Evolutionary conservation across 2,329 filamentous ascomycete genomes (phyloP).

Genomic region (Aureobasidium pullulans): DNA sequence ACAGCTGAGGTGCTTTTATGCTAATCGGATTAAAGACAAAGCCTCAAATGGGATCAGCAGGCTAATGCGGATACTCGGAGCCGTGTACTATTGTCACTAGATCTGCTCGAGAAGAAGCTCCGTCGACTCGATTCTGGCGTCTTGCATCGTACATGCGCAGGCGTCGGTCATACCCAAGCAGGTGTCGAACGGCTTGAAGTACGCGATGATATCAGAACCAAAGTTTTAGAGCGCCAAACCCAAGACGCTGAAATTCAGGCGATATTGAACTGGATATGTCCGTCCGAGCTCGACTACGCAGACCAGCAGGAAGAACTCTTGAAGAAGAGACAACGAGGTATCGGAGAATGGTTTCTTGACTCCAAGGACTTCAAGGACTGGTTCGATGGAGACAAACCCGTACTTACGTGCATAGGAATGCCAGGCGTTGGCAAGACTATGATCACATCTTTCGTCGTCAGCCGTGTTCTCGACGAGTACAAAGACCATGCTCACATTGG

Average conservation of each 20-base stretch:
- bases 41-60: no score
- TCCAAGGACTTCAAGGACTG: not conserved
- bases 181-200: no score
- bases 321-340: not conserved
- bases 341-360: not conserved
- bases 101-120: no score
- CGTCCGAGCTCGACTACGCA: not conserved
- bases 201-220: no score
- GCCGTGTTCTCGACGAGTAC: not conserved
- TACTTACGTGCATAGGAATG: not conserved
- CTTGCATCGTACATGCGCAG: no score
- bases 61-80: no score
- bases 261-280: not conserved
- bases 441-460: not conserved
- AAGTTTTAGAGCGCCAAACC: no score
- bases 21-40: no score
- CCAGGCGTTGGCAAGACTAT: not conserved
- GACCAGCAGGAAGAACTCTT: not conserved
- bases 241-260: not conserved
- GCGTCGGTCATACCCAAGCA: no score
- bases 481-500: not conserved
- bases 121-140: no score
- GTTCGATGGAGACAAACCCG: not conserved
- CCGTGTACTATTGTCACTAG: no score
- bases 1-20: no score